Conservation (phyloP, 148 eudicot genomes). For the Hydrangea macrophylla region DNA sequence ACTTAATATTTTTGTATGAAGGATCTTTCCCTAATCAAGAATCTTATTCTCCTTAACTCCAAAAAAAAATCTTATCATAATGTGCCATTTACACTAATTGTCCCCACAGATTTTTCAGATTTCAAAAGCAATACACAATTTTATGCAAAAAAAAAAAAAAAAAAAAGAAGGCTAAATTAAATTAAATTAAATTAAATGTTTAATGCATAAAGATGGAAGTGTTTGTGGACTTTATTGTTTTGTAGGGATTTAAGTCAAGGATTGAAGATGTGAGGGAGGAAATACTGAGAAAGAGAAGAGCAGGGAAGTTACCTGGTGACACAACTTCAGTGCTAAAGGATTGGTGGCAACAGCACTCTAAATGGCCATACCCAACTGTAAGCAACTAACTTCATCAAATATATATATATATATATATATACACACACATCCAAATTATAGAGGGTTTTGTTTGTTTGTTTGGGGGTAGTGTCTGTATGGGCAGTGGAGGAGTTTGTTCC, state of each 20-base stretch:
- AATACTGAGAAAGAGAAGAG: slow-evolving; percentile 86
- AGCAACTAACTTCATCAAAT: slow-evolving; percentile 10
- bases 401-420: neutral
- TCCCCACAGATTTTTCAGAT: no score
- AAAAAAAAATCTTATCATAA: no score
- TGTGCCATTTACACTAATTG: no score
- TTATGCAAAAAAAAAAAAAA: no score
- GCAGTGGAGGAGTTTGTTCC: no score
- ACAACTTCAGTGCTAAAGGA: slow-evolving; percentile 90
- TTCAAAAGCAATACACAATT: no score
- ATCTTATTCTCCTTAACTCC: no score
- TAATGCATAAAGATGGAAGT: no score
- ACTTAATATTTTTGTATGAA: no score
- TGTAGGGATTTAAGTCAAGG: slow-evolving; percentile 92
- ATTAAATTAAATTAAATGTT: no score
- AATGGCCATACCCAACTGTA: slow-evolving; percentile 99
- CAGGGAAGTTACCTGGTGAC: slow-evolving; percentile 97
- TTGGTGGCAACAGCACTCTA: slow-evolving; percentile 98
- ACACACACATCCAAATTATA: neutral
- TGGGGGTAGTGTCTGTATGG: neutral
- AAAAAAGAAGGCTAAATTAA: no score
- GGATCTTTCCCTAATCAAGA: no score
- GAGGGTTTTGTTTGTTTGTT: neutral
- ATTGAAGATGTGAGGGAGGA: slow-evolving; percentile 99
- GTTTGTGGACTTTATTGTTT: neutral